A percentile compares a stretch with the other conserved stretches of the same genome.
These are phyloP conservation scores for Tolypocladium paradoxum DNA, from an alignment of 2,329 filamentous ascomycete species.

Conservation along the genomic window DNA sequence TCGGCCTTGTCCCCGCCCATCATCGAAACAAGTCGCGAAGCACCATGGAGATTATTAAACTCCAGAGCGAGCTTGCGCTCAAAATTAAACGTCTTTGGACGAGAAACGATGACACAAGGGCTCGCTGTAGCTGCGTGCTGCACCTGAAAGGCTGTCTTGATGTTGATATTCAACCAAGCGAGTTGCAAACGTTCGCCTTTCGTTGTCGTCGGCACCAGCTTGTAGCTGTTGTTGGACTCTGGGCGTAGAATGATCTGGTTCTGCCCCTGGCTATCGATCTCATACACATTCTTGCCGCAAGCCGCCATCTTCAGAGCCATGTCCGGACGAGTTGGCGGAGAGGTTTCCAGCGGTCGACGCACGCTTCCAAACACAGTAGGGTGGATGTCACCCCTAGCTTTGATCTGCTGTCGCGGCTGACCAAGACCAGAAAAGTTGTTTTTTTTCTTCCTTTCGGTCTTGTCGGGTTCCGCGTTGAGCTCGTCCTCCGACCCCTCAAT, in stretches of 20 bases:
- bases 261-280: background rate
- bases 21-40: background rate
- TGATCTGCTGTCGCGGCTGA: background rate
- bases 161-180: slow-evolving; percentile 5
- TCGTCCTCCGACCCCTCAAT: slow-evolving; percentile 19
- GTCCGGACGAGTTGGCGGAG: background rate
- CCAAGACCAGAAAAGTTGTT: slow-evolving; percentile 8
- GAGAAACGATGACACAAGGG: slow-evolving; percentile 10
- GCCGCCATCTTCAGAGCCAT: slow-evolving; percentile 13
- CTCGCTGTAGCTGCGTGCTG: slow-evolving; percentile 8
- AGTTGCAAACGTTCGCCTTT: background rate
- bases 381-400: slow-evolving; percentile 16
- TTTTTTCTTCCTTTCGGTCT: slow-evolving; percentile 1
- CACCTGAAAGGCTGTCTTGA: slow-evolving; percentile 1
- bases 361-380: slow-evolving; percentile 8
- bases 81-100: slow-evolving; percentile 6
- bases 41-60: slow-evolving; percentile 5
- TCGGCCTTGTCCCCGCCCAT: background rate
- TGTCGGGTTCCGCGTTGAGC: slow-evolving; percentile 7
- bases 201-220: slow-evolving; percentile 1
- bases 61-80: slow-evolving; percentile 10
- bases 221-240: background rate
- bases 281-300: slow-evolving; percentile 9
- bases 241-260: slow-evolving; percentile 1
- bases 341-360: background rate